Evolutionary conservation across 1,284 basidiomycete species (phyloP).

Genomic region (Marasmius oreades): DNA sequence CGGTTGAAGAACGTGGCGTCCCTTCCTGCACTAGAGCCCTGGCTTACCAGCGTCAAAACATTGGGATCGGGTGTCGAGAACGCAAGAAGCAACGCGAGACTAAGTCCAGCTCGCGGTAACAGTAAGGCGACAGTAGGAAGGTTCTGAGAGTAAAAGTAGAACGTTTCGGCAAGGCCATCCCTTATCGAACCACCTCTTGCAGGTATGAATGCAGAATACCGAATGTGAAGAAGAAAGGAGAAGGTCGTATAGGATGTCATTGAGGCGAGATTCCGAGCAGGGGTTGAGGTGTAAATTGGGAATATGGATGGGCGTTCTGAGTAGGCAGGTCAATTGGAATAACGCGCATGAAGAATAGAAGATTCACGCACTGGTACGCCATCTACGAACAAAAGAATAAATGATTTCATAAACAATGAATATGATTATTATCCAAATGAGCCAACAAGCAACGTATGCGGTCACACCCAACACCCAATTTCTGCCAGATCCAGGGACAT

Average conservation of each 20-base stretch:
- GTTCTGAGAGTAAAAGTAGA: constrained; percentile 78
- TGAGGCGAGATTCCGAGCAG: constrained; percentile 68
- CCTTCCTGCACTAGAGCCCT: constrained; percentile 42
- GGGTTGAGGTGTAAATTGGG: constrained; percentile 77
- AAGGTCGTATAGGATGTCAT: constrained; percentile 80
- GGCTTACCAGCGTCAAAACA: constrained; percentile 42
- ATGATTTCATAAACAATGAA: constrained; percentile 76
- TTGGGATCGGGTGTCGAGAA: constrained; percentile 53
- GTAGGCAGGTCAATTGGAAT: constrained; percentile 4
- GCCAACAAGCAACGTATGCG: constrained; percentile 77
- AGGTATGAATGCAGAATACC: constrained; percentile 57
- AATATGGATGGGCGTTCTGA: constrained; percentile 77
- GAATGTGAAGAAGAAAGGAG: constrained; percentile 77
- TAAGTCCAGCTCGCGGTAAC: constrained; percentile 73
- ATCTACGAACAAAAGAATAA: constrained; percentile 76
- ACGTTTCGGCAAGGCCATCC: constrained; percentile 74
- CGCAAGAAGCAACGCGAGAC: constrained; percentile 62
- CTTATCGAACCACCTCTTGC: constrained; percentile 47
- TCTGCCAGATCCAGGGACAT: constrained; percentile 62
- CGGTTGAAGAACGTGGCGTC: constrained; percentile 72
- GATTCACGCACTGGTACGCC: constrained; percentile 75
- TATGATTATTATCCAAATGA: constrained; percentile 69
- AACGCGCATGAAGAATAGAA: background rate
- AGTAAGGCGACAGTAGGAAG: constrained; percentile 71
- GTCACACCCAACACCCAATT: constrained; percentile 76